Base-by-base conservation (phyloP, 495 filamentous ascomycete genomes). In the Penicillium ucsense region DNA sequence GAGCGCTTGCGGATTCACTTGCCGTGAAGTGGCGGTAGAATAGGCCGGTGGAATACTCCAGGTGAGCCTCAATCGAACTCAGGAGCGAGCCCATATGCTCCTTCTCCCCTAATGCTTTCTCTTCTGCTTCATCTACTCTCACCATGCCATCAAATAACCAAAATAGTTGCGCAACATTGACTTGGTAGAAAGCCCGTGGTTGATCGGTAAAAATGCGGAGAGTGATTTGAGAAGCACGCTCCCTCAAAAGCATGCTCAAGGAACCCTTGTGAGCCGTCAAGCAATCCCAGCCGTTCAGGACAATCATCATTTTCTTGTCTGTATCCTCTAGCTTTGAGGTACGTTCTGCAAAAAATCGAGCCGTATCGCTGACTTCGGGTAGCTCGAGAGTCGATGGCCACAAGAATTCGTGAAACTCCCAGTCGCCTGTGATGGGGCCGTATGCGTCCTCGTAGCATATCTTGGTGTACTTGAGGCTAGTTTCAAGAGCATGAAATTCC, bases 231-330 rank as follows among this genome's bases (percentile, higher is more conserved):
- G 43, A 20, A 7, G 43, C 43, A n/a, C 36, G 12, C 6, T 6
- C 6, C 9, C 43, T 27, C 9, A 45, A 45, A 9, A 45, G 4
- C 4, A 10, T 45, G 3, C 4, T 45, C 27, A 45, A 45, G 20
- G 4, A 28, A 4, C 6, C n/a, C 43, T 4, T 27, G 4, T 36
- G 4, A 6, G 43, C 27, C 12, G 43, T 45, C 32, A 45, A 27
- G 6, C 43, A 31, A 34, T 45, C 43, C 43, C 43, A 45, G 20
- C 43, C 43, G 34, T 45, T 45, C 7, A 45, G 12, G 5, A 45
- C 43, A 3, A 45, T 27, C 33, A 45, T 35, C 43, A 45, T 35
- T 3, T 36, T 3, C 3, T 8, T 8, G 6, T 33, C 10, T 7
- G n/a, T 33, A 7, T 2, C 5, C 3, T 35, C 33, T 20, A 35